Evolutionary conservation across 345 rosid genomes (phyloP), one percentile per base, ranked within the genome.

Genomic region (Cochlearia excelsa): DNA sequence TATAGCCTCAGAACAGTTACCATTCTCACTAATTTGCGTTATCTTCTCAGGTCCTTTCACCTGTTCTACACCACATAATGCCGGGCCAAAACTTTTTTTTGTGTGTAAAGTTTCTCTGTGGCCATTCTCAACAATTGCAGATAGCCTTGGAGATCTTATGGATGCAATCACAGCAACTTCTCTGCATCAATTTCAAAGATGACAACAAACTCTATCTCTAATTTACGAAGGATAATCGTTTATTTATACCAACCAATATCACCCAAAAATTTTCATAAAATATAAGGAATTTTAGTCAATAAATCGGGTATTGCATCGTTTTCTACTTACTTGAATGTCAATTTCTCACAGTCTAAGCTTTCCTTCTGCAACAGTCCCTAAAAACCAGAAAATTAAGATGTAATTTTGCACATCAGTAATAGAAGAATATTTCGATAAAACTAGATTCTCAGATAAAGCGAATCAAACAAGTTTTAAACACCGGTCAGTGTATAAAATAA

Each of bases 261-360:
- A 54, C 41, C 2, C 53, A 28, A 4, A 9, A 4, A n/a, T n/a
- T 27, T 38, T 54, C 35, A 4, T 35, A 40, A 39, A 35, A 39
- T 31, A 37, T 0, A 26, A 54, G 9, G 26, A 8, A 23, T n/a
- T 52, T 52, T 26, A 16, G n/a, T n/a, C n/a, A n/a, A n/a, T n/a
- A n/a, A n/a, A n/a, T n/a, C n/a, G n/a, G n/a, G n/a, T n/a, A n/a
- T n/a, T n/a, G n/a, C n/a, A n/a, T n/a, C n/a, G n/a, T n/a, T n/a
- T 34, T 42, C 28, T 9, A 72, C 81, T 78, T 74, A 81, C 85
- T 64, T 67, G 63, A 64, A 34, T 28, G 43, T 11, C 41, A 64
- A 47, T 59, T 56, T 60, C 30, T 34, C 54, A 54, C 46, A 41
- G 5, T 50, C 64, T 16, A 40, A 59, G 48, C 75, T 57, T 30